These are phyloP conservation scores for Solanum rostratum DNA, from an alignment of 257 asterid species.

Conservation along the genomic window DNA sequence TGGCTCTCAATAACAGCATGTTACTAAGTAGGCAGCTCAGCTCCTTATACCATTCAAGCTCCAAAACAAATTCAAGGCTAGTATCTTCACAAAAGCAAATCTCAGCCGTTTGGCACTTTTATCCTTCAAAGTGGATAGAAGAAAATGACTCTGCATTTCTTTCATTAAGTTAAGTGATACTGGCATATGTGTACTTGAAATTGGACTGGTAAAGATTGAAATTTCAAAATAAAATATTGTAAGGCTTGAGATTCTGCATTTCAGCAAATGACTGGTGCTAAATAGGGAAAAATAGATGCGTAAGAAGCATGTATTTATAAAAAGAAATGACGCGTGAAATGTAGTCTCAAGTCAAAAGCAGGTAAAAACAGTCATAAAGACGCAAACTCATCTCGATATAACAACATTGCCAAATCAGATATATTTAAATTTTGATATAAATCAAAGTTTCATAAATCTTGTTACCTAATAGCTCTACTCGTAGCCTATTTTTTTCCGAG, in stretches of 20 bases:
- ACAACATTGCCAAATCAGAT: too few species aligned
- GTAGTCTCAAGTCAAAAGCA: too few species aligned
- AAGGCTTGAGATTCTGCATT: background rate
- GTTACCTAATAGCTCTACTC: too few species aligned
- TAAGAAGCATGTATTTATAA: too few species aligned
- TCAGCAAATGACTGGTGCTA: too few species aligned
- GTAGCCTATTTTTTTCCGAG: too few species aligned
- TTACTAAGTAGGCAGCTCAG: slow-evolving; percentile 53
- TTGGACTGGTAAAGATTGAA: background rate
- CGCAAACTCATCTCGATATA: too few species aligned
- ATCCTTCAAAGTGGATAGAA: background rate
- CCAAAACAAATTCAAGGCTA: slow-evolving; percentile 8
- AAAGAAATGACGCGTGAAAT: too few species aligned
- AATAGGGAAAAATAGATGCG: too few species aligned
- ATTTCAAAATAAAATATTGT: background rate
- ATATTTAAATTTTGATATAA: too few species aligned
- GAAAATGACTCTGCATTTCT: background rate
- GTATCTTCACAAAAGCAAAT: background rate
- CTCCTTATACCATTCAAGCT: slow-evolving; percentile 39
- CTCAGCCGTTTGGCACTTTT: background rate
- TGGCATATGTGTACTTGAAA: background rate
- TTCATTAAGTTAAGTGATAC: background rate
- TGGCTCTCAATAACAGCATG: slow-evolving; percentile 47
- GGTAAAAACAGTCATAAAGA: too few species aligned
- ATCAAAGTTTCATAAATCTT: too few species aligned